Evolutionary conservation across 83 land plant genomes (phyloP).

Genomic region (Larix sibirica): DNA sequence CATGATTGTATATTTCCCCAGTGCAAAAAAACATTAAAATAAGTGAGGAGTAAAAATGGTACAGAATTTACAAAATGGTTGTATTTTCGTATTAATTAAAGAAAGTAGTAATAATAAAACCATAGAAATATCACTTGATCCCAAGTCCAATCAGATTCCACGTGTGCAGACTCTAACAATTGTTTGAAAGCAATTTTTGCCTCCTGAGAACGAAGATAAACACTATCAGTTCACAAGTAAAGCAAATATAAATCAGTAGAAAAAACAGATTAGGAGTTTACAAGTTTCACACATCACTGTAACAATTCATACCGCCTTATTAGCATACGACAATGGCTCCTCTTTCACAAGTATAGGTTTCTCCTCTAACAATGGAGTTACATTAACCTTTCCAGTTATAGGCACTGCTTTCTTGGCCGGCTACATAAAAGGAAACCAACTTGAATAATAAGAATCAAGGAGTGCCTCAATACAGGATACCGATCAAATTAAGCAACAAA

Average conservation of each 20-base stretch:
- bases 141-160: conserved; percentile 97
- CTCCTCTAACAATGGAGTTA: conserved; percentile 64
- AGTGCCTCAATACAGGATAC: neutral
- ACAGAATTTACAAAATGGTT: neutral
- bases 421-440: conserved; percentile 28
- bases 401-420: conserved; percentile 81
- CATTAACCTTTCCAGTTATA: conserved; percentile 72
- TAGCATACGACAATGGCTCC: conserved; percentile 76
- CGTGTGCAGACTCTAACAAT: conserved; percentile 82
- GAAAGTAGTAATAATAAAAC: neutral
- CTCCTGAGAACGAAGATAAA: conserved; percentile 53
- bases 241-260: neutral
- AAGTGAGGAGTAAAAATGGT: neutral
- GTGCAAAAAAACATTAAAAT: neutral
- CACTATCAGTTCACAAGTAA: neutral
- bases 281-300: too few species aligned
- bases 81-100: neutral
- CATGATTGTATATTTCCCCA: neutral
- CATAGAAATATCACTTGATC: conserved; percentile 62
- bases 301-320: conserved; percentile 58
- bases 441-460: neutral
- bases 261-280: too few species aligned
- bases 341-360: conserved; percentile 48
- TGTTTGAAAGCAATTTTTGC: conserved; percentile 92
- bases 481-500: neutral